These are phyloP conservation scores for Ophiostoma novo-ulmi DNA, from an alignment of 2,329 filamentous ascomycete genomes.

Conservation along the genomic window DNA sequence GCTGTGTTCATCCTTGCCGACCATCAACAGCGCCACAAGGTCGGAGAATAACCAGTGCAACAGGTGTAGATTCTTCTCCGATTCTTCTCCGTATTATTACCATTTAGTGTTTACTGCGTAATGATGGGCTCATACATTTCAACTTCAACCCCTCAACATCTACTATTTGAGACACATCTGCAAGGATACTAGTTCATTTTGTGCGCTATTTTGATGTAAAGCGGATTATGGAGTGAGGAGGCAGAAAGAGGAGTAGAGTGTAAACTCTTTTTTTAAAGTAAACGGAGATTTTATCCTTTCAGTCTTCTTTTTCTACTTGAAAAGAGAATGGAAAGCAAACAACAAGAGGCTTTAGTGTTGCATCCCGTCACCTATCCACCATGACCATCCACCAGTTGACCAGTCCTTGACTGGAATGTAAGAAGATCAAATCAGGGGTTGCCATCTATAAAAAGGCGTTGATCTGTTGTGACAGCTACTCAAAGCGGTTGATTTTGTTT, in stretches of 20 bases:
- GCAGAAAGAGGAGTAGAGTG: neutral
- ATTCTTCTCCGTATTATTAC: too few relatives aligned
- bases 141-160: neutral
- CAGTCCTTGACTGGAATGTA: constrained; percentile 9
- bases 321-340: neutral
- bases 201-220: constrained; percentile 22
- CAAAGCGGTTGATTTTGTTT: neutral
- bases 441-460: neutral
- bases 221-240: neutral
- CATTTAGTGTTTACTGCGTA: neutral
- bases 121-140: neutral
- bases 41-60: constrained; percentile 12
- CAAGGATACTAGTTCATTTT: constrained; percentile 12
- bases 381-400: neutral
- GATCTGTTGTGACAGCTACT: neutral
- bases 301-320: constrained; percentile 5
- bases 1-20: constrained; percentile 9
- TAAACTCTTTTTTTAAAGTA: neutral
- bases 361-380: constrained; percentile 6
- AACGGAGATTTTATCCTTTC: neutral
- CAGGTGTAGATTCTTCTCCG: neutral
- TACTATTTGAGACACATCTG: neutral
- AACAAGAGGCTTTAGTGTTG: constrained; percentile 15
- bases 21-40: constrained; percentile 14
- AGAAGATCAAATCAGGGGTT: neutral